Conservation (phyloP, 2,329 filamentous ascomycete species). For the Trichoderma hamatum region DNA sequence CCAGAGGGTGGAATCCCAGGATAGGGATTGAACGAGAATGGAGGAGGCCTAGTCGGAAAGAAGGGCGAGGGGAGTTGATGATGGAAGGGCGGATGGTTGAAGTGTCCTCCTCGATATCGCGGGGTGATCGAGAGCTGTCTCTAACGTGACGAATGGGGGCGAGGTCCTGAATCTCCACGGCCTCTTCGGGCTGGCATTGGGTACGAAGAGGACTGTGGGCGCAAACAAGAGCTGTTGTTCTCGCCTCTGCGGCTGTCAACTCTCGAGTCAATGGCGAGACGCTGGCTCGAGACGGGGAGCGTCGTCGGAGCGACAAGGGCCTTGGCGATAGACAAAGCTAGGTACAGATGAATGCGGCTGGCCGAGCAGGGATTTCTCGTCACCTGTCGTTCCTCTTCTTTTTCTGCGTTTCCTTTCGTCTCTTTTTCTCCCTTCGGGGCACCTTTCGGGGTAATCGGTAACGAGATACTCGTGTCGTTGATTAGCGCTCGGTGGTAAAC, state of each 20-base stretch:
- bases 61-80: neutral
- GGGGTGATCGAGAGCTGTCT: conserved; percentile 28
- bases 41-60: neutral
- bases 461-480: neutral
- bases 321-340: neutral
- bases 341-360: conserved; percentile 5
- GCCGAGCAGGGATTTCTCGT: conserved; percentile 2
- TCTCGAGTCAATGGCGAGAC: neutral
- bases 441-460: neutral
- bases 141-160: conserved; percentile 37
- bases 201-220: conserved; percentile 6
- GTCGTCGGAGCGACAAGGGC: neutral
- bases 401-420: neutral
- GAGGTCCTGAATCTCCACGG: conserved; percentile 27
- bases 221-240: neutral
- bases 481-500: neutral
- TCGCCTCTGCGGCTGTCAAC: neutral
- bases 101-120: neutral
- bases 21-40: neutral
- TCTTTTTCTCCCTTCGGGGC: neutral
- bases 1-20: neutral
- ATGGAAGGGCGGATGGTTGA: neutral
- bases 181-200: conserved; percentile 32
- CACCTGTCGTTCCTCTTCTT: neutral
- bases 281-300: neutral